Conservation (phyloP, 192 early-diverging fungal species). For the Backusella tuberculispora region DNA sequence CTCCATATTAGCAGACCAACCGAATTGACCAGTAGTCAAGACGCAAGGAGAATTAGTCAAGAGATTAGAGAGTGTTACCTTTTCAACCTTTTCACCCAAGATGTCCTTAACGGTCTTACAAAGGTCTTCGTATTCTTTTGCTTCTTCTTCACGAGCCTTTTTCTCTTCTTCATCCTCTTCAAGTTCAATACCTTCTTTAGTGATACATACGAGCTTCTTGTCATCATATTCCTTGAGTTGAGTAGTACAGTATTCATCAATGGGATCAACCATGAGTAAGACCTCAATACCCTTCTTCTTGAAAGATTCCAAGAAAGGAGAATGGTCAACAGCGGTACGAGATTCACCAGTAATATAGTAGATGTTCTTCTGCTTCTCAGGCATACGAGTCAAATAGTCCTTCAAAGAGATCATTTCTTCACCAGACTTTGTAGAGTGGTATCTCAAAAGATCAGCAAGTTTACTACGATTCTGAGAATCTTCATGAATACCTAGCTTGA, state of each 20-base stretch:
- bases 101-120: constrained; percentile 95
- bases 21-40: constrained; percentile 97
- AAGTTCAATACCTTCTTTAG: constrained; percentile 98
- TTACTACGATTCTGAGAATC: constrained; percentile 96
- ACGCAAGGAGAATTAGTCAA: constrained; percentile 97
- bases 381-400: constrained; percentile 99
- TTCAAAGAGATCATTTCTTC: constrained; percentile 98
- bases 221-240: constrained; percentile 99
- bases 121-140: constrained; percentile 85
- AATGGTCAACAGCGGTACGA: constrained; percentile 89
- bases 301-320: constrained; percentile 97
- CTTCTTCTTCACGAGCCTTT: constrained; percentile 90
- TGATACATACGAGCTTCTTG: constrained; percentile 96
- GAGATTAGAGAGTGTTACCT: constrained; percentile 83
- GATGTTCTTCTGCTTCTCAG: constrained; percentile 99
- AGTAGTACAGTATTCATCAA: constrained; percentile 98
- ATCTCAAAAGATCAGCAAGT: constrained; percentile 96
- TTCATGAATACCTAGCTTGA: constrained; percentile 99
- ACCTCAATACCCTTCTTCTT: constrained; percentile 99
- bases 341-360: constrained; percentile 99
- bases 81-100: constrained; percentile 98
- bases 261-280: constrained; percentile 97
- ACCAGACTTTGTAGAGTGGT: constrained; percentile 97
- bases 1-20: constrained; percentile 99
- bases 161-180: constrained; percentile 99